Percentiles rank a stretch among this genome's conserved stretches.
Conservation (phyloP, 352 stramenopile genomes). For the Pythium aphanidermatum region DNA sequence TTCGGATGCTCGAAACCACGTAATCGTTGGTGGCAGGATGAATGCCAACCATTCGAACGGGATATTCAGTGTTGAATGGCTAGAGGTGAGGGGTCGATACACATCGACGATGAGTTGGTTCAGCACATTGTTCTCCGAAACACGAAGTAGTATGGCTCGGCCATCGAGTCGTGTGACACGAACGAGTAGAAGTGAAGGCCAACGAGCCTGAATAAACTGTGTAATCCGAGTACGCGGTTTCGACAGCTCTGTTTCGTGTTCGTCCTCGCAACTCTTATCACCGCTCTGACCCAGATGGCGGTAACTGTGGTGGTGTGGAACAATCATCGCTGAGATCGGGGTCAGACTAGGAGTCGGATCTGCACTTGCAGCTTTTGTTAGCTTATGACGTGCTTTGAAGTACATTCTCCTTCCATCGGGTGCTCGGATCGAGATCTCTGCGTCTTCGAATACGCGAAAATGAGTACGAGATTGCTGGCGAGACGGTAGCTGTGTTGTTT, state of each 20-base stretch:
- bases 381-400: conserved; percentile 23
- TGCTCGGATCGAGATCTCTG: conserved; percentile 26
- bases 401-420: conserved; percentile 34
- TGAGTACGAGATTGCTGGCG: no score
- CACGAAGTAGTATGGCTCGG: conserved; percentile 12
- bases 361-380: background rate
- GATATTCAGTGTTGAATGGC: background rate
- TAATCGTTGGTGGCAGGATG: conserved; percentile 11
- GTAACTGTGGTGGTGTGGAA: no score
- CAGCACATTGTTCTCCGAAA: conserved; percentile 18
- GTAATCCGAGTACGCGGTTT: background rate
- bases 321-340: background rate
- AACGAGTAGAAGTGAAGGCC: conserved; percentile 14
- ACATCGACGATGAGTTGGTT: conserved; percentile 15
- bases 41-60: conserved; percentile 17
- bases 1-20: conserved; percentile 16
- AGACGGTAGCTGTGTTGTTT: background rate
- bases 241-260: no score
- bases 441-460: conserved; percentile 14
- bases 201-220: conserved; percentile 9
- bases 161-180: conserved; percentile 12
- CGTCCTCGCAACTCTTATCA: no score
- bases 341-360: background rate
- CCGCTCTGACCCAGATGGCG: no score
- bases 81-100: conserved; percentile 19